Evolutionary conservation across 139 green algal genomes (phyloP).

Genomic region (Zygnema cylindricum): DNA sequence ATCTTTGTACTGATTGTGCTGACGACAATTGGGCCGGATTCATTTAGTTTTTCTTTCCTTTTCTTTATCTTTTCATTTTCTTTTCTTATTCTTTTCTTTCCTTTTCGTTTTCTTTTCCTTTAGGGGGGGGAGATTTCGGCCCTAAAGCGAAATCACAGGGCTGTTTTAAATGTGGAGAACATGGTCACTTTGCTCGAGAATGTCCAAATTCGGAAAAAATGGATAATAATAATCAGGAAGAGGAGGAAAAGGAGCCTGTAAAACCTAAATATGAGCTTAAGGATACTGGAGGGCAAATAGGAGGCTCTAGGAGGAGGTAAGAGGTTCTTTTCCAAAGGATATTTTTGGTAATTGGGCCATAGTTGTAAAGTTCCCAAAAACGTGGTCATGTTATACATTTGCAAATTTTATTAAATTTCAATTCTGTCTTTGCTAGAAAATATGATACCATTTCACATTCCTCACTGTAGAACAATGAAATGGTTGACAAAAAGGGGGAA

Average conservation of each 20-base stretch:
- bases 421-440: background rate
- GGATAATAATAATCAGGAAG: background rate
- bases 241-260: constrained; percentile 27
- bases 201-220: background rate
- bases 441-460: background rate
- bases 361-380: background rate
- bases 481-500: background rate
- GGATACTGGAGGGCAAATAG: constrained; percentile 14
- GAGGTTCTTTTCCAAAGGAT: background rate
- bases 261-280: constrained; percentile 39
- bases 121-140: background rate
- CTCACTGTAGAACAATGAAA: background rate
- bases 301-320: background rate
- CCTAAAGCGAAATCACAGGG: constrained; percentile 25
- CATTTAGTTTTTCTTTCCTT: no score
- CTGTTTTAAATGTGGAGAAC: constrained; percentile 43
- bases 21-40: no score
- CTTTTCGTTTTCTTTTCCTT: background rate
- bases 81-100: no score
- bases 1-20: no score
- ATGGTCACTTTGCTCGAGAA: constrained; percentile 40
- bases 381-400: background rate
- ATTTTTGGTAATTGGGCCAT: background rate
- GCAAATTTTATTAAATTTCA: background rate
- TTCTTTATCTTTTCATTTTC: no score